phyloP scores from a whole-genome alignment of 306 rosid species.

The Sindora glabra region DNA sequence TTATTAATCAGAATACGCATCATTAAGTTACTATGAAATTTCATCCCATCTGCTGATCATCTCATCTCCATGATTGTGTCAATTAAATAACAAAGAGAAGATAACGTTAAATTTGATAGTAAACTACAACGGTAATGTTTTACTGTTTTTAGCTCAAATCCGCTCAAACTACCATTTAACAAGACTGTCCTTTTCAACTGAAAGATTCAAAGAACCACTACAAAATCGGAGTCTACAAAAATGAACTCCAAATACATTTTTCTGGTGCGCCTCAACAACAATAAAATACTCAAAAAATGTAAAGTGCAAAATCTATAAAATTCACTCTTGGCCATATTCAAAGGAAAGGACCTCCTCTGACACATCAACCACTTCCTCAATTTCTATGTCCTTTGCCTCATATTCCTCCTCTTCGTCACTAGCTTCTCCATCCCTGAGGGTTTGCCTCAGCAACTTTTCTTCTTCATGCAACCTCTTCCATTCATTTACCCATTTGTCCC shows the following conservation, averaged over 20 bases:
- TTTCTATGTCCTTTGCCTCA: constrained; percentile 80
- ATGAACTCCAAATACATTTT: neutral
- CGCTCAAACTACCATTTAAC: too few relatives aligned
- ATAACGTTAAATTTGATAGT: too few relatives aligned
- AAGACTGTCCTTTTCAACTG: neutral
- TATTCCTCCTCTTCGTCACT: constrained; percentile 95
- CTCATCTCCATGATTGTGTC: too few relatives aligned
- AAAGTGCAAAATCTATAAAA: neutral
- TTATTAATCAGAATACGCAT: too few relatives aligned
- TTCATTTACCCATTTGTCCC: constrained; percentile 72
- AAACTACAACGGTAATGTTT: too few relatives aligned
- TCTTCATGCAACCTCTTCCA: constrained; percentile 68
- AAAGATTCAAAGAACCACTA: neutral
- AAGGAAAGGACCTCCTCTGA: constrained; percentile 51
- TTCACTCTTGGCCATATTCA: constrained; percentile 31
- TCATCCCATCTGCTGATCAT: too few relatives aligned
- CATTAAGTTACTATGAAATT: too few relatives aligned
- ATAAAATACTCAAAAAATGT: too few relatives aligned
- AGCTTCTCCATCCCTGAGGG: constrained; percentile 77
- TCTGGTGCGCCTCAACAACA: neutral
- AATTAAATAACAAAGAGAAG: too few relatives aligned
- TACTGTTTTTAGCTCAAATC: too few relatives aligned
- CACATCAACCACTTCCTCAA: constrained; percentile 56
- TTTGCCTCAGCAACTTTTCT: constrained; percentile 35
- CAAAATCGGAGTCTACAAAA: constrained; percentile 25